A percentile compares a stretch with the other conserved stretches of the same genome.
These are phyloP conservation scores for Neostapfia colusana DNA, from an alignment of 176 grass and related monocot species.

Conservation along the genomic window DNA sequence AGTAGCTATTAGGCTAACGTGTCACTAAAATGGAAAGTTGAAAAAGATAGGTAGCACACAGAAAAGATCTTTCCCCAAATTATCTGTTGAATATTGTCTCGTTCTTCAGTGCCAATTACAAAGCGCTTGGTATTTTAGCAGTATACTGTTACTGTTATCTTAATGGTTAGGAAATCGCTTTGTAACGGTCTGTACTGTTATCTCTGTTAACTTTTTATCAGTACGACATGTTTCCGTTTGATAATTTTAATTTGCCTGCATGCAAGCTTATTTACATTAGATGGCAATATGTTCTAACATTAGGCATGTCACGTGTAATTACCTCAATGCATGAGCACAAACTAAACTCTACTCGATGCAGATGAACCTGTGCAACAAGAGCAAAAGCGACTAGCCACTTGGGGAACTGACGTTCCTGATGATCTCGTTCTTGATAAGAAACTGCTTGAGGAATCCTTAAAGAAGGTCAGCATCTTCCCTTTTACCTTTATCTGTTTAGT, in stretches of 20 bases:
- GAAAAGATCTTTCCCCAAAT: too few relatives aligned
- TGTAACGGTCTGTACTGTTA: too few relatives aligned
- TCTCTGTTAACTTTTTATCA: too few relatives aligned
- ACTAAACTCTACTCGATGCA: slow-evolving; percentile 42
- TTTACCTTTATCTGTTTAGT: background rate
- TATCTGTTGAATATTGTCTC: too few relatives aligned
- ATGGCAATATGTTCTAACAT: background rate
- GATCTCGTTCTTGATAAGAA: slow-evolving; percentile 90
- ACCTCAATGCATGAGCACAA: background rate
- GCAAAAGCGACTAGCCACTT: slow-evolving; percentile 80
- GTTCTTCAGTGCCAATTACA: too few relatives aligned
- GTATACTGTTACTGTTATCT: too few relatives aligned
- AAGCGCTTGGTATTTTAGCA: too few relatives aligned
- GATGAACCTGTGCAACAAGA: slow-evolving; percentile 61
- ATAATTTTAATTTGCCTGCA: background rate
- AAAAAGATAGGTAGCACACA: background rate
- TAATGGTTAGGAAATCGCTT: too few relatives aligned
- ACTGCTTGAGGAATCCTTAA: slow-evolving; percentile 72
- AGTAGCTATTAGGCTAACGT: background rate
- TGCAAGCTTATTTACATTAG: slow-evolving; percentile 1
- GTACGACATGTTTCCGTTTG: too few relatives aligned
- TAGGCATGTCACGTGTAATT: background rate
- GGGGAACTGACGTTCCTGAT: slow-evolving; percentile 88
- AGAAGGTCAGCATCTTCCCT: slow-evolving; percentile 61
- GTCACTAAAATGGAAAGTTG: background rate